phyloP scores from a whole-genome alignment of 2,329 filamentous ascomycete genomes.

The Ramularia endophylla region DNA sequence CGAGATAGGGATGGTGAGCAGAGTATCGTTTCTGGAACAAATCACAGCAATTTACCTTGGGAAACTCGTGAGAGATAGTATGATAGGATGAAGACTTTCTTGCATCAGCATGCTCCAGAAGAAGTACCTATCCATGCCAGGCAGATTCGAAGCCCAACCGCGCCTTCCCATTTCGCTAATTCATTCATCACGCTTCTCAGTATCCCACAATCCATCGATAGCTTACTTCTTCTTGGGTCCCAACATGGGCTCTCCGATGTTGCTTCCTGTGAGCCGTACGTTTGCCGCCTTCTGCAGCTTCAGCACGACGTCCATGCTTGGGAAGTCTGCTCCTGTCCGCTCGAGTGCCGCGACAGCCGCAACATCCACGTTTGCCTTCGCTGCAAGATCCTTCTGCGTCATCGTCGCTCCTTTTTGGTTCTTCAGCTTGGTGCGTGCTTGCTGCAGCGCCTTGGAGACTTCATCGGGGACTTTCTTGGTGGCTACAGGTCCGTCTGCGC shows the following conservation, averaged over 20 bases:
- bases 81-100: no score
- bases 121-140: no score
- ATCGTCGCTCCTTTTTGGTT: conserved; percentile 67
- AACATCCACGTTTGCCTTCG: conserved; percentile 81
- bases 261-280: conserved; percentile 31
- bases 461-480: conserved; percentile 80
- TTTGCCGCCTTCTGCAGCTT: conserved; percentile 60
- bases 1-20: no score
- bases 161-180: no score
- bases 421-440: conserved; percentile 71
- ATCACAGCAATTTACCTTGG: no score
- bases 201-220: no score
- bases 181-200: no score
- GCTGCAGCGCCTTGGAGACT: conserved; percentile 77
- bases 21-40: no score
- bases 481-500: conserved; percentile 94
- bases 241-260: conserved; percentile 76
- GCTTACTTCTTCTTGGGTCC: conserved; percentile 61
- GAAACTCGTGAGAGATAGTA: no score
- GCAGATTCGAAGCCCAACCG: no score
- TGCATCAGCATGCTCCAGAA: no score
- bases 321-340: conserved; percentile 69
- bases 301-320: conserved; percentile 82
- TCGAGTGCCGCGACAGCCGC: conserved; percentile 79
- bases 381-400: conserved; percentile 84